Evolutionary conservation across 768 basidiomycete species (phyloP).

Genomic region (Trametes maxima): DNA sequence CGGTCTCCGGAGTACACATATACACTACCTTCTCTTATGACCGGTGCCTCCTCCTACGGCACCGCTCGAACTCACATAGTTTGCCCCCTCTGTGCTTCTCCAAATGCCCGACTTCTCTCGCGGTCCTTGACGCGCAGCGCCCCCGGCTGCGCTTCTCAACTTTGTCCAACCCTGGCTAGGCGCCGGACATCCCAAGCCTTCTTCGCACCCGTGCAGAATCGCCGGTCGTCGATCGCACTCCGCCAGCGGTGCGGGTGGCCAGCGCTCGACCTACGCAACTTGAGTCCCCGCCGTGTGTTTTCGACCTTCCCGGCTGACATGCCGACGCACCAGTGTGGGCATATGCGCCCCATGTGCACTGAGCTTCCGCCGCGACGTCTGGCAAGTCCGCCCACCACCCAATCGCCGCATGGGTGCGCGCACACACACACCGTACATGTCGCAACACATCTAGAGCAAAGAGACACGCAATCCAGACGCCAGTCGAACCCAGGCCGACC

Average conservation of each 20-base stretch:
- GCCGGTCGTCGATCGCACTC: constrained; percentile 12
- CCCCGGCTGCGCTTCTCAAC: not conserved
- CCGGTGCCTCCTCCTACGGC: constrained; percentile 4
- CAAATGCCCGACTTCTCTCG: constrained; percentile 1
- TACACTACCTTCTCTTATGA: not conserved
- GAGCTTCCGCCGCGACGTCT: not conserved
- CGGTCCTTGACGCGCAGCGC: constrained; percentile 3
- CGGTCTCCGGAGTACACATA: constrained; percentile 18
- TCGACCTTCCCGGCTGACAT: not conserved
- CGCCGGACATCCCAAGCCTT: constrained; percentile 2
- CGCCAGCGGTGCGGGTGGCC: not conserved
- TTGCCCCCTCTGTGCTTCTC: not conserved
- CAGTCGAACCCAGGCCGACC: constrained; percentile 3
- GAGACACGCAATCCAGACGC: constrained; percentile 1
- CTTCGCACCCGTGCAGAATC: constrained; percentile 6
- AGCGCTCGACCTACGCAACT: not conserved
- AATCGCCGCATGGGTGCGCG: not conserved
- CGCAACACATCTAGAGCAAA: not conserved
- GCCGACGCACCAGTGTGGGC: not conserved
- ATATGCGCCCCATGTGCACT: not conserved
- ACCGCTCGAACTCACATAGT: not conserved
- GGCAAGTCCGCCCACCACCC: not conserved
- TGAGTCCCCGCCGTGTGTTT: not conserved
- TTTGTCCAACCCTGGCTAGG: not conserved
- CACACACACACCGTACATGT: too few species aligned